Evolutionary conservation across 1,139 yeast genomes (phyloP), one percentile per base, ranked within the genome.

Genomic region (Kodamaea suecica): DNA sequence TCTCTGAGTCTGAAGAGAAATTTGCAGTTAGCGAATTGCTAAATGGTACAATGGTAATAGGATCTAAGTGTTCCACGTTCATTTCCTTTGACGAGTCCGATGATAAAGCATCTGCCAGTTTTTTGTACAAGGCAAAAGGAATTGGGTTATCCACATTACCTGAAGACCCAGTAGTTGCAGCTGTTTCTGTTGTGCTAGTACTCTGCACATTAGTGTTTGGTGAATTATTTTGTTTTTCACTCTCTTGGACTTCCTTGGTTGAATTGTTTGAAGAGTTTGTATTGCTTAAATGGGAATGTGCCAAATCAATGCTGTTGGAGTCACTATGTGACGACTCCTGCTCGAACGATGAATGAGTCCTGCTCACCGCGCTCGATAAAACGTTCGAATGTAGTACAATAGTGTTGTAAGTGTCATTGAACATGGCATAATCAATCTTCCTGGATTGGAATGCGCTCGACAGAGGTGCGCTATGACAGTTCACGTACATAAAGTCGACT

Each of bases 381-480:
- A 17, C 12, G 12, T 27, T 27, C 13, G 30, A 16, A 13, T 17
- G 16, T 4, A 5, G 23, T 8, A 27, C 23, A 4, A 35, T 30
- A 17, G 33, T 34, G 11, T 36, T 40, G 37, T 43, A 46, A 17
- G 43, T 38, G 15, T 37, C 44, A 14, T 42, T 47, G 25, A 40
- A 37, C 20, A 21, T 36, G 14, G 38, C 49, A 45, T 63, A 62
- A 38, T 61, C 61, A 35, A 67, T 58, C 41, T 63, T 66, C 7
- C 63, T 57, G 6, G 71, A 64, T 39, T 61, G 57, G 49, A 69
- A 71, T 27, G 57, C 54, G 19, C 55, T 45, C 2, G 79, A 73
- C 27, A 51, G 57, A 28, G 69, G 53, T 3, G 81, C 78, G 45
- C 57, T 63, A 23, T 54, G 44, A 50, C 81, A 75, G 34, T 65